A percentile compares a stretch with the other conserved stretches of the same genome.
These are phyloP conservation scores for Cryptococcus maquisensis DNA, from an alignment of 1,284 basidiomycete species.

Conservation along the genomic window DNA sequence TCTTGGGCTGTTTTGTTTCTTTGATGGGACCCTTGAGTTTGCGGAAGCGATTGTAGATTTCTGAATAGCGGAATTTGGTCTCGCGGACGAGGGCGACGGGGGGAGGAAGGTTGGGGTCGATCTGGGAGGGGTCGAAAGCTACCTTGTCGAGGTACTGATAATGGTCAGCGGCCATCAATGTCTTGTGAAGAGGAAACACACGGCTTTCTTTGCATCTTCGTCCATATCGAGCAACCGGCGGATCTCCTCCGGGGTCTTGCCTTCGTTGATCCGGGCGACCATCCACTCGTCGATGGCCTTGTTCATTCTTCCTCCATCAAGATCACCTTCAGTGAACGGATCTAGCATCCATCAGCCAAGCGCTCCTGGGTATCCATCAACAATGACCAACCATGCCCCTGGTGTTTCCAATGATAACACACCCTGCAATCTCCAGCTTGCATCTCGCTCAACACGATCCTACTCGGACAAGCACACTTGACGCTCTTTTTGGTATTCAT, in stretches of 20 bases:
- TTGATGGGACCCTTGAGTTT: slow-evolving; percentile 44
- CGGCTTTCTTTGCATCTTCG: slow-evolving; percentile 37
- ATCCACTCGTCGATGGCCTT: slow-evolving; percentile 45
- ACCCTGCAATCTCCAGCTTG: slow-evolving; percentile 37
- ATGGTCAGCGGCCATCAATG: slow-evolving; percentile 1
- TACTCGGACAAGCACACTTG: slow-evolving; percentile 42
- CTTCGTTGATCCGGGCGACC: slow-evolving; percentile 34
- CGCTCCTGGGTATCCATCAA: background rate
- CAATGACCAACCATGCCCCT: slow-evolving; percentile 38
- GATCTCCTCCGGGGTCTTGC: slow-evolving; percentile 40
- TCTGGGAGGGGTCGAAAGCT: slow-evolving; percentile 29
- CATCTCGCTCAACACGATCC: slow-evolving; percentile 42
- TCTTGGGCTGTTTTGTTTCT: slow-evolving; percentile 28
- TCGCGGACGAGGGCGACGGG: slow-evolving; percentile 30
- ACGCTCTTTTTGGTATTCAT: slow-evolving; percentile 47
- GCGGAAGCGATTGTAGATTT: slow-evolving; percentile 47
- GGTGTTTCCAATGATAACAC: slow-evolving; percentile 43
- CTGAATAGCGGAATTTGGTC: slow-evolving; percentile 42
- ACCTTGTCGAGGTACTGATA: slow-evolving; percentile 31
- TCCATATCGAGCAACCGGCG: slow-evolving; percentile 31
- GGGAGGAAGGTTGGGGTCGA: slow-evolving; percentile 36
- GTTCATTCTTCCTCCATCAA: slow-evolving; percentile 36
- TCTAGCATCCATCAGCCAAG: slow-evolving; percentile 16
- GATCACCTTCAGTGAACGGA: slow-evolving; percentile 36
- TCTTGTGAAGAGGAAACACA: slow-evolving; percentile 7